Conservation (phyloP, 805 yeast species). For the Yarrowia phangngaensis region DNA sequence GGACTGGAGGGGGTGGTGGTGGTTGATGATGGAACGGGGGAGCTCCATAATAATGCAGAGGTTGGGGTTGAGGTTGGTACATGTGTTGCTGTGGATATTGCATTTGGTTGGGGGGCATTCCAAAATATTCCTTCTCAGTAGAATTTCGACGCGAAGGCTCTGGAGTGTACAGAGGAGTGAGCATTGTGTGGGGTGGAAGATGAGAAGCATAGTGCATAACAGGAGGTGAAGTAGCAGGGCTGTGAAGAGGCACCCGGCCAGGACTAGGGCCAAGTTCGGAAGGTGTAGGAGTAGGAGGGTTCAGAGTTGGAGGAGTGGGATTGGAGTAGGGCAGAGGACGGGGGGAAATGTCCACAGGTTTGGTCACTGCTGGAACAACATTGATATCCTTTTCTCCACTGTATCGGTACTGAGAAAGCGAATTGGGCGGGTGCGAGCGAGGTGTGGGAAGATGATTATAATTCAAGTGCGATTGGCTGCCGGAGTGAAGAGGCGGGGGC, state of each 20-base stretch:
- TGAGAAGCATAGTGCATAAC: neutral
- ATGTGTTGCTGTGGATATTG: neutral
- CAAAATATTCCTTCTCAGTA: constrained; percentile 18
- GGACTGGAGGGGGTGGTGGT: neutral
- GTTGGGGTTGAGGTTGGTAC: neutral
- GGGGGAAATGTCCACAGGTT: too few relatives aligned
- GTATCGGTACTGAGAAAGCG: neutral
- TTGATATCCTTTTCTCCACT: neutral
- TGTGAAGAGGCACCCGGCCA: neutral
- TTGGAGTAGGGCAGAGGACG: too few relatives aligned
- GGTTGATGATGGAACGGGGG: neutral
- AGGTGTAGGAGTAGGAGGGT: constrained; percentile 7
- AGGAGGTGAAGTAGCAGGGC: constrained; percentile 3
- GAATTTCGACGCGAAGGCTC: constrained; percentile 16
- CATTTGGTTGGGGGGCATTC: neutral
- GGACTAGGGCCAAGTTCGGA: neutral
- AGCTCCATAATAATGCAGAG: constrained; percentile 5
- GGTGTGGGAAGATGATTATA: constrained; percentile 9
- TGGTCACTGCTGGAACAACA: neutral
- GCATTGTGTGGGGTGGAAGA: neutral
- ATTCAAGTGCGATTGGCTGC: neutral
- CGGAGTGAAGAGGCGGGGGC: neutral
- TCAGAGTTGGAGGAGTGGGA: neutral
- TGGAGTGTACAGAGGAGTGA: constrained; percentile 21
- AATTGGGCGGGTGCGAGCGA: neutral